These are phyloP conservation scores for Mucor piriformis DNA, from an alignment of 371 early-diverging fungal genomes.

Conservation along the genomic window DNA sequence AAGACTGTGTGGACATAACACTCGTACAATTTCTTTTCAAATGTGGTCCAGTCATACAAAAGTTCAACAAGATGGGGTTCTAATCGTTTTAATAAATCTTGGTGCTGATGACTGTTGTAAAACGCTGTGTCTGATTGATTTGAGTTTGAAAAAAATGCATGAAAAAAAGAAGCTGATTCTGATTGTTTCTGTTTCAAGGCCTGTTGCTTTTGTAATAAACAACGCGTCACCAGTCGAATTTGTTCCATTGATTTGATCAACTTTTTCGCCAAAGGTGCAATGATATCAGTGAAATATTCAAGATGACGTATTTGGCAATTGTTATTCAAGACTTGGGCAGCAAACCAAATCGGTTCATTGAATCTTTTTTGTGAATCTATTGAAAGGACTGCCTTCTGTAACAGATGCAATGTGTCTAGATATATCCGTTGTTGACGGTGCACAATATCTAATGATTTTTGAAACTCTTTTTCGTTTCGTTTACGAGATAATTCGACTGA, in stretches of 20 bases:
- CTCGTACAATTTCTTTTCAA: conserved; percentile 28
- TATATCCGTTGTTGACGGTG: conserved; percentile 34
- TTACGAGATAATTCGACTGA: conserved; percentile 4
- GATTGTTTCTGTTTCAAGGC: not conserved
- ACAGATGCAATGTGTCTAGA: conserved; percentile 27
- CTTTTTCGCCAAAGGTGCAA: conserved; percentile 12
- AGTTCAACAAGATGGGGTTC: not conserved
- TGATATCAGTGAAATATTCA: conserved; percentile 4
- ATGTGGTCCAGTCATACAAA: conserved; percentile 18
- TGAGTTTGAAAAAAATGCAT: not conserved
- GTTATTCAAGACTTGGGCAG: conserved; percentile 26
- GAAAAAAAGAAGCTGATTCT: not conserved
- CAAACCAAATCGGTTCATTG: conserved; percentile 35
- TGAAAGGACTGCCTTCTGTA: conserved; percentile 18
- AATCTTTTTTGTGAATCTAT: conserved; percentile 9
- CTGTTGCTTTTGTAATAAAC: conserved; percentile 3
- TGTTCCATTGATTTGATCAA: not conserved
- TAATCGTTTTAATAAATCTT: not conserved
- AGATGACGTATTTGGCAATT: conserved; percentile 28
- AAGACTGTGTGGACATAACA: conserved; percentile 28
- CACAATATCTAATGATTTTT: conserved; percentile 15
- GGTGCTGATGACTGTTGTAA: not conserved
- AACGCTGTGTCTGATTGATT: not conserved
- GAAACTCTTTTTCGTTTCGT: not conserved
- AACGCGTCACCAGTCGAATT: conserved; percentile 4